Conservation (phyloP, 352 stramenopile genomes). For the Phytophthora cryptogea region DNA sequence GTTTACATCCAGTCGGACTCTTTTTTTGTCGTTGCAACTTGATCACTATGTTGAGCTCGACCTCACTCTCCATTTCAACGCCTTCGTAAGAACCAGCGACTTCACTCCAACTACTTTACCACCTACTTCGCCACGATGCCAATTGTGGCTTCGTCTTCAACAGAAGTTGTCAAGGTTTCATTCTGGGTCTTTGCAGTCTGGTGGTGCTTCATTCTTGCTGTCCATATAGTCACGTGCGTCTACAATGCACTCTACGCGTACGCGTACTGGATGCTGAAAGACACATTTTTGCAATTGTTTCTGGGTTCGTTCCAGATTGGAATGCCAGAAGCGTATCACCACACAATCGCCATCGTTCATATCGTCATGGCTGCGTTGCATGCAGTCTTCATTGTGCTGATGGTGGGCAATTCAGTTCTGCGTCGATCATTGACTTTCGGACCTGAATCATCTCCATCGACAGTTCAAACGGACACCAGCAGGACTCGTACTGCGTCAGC, state of each 20-base stretch:
- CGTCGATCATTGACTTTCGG: conserved; percentile 13
- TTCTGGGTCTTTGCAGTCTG: conserved; percentile 6
- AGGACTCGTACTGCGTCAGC: background rate
- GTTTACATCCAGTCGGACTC: too few relatives aligned
- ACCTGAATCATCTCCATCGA: conserved; percentile 1
- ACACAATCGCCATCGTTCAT: conserved; percentile 17
- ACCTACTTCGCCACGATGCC: background rate
- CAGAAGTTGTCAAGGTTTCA: conserved; percentile 1
- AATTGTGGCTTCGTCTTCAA: background rate
- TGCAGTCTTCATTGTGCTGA: conserved; percentile 14
- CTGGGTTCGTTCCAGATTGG: conserved; percentile 14
- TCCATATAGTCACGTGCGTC: conserved; percentile 6
- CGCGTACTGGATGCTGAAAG: conserved; percentile 14
- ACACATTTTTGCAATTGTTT: conserved; percentile 9
- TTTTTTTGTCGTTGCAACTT: too few relatives aligned
- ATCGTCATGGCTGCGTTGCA: conserved; percentile 21
- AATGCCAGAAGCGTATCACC: conserved; percentile 12
- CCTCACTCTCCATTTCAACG: too few relatives aligned
- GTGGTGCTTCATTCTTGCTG: conserved; percentile 3
- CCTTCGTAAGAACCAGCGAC: too few relatives aligned
- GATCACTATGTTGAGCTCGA: background rate
- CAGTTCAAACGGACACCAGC: background rate
- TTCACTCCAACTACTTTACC: too few relatives aligned
- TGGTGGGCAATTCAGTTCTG: conserved; percentile 7
- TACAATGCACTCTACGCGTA: conserved; percentile 15